A percentile compares a stretch with the other conserved stretches of the same genome.
phyloP scores from a whole-genome alignment of 2,329 filamentous ascomycete genomes.

The Aspergillus fumigatiaffinis region DNA sequence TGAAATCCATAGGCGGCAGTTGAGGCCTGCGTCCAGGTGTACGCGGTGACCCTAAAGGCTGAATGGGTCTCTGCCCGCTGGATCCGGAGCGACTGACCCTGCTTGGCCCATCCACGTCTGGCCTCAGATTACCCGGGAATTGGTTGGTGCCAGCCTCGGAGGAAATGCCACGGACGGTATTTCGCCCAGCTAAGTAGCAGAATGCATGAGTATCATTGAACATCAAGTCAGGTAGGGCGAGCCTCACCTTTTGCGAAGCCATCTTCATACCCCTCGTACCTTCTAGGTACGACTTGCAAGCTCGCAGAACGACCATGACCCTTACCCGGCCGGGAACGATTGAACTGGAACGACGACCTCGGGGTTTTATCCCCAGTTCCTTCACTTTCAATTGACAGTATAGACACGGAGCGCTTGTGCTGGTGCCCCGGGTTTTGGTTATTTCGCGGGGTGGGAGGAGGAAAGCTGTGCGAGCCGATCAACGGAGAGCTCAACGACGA shows the following conservation, averaged over 20 bases:
- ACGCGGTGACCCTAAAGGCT: conserved; percentile 37
- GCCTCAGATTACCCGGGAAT: conserved; percentile 25
- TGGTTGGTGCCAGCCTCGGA: conserved; percentile 29
- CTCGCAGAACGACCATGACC: conserved; percentile 77
- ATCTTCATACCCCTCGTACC: conserved; percentile 39
- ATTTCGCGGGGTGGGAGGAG: conserved; percentile 33
- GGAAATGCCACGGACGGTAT: conserved; percentile 30
- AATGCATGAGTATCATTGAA: conserved; percentile 1
- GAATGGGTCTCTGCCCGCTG: conserved; percentile 29
- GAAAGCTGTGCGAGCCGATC: conserved; percentile 39
- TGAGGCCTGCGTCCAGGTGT: conserved; percentile 36
- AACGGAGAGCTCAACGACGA: conserved; percentile 40
- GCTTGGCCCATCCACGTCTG: conserved; percentile 30
- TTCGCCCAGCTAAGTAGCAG: conserved; percentile 26
- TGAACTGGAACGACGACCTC: conserved; percentile 27
- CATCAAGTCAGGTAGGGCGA: neutral
- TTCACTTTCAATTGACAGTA: conserved; percentile 68
- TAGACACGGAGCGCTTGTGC: conserved; percentile 75
- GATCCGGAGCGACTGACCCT: conserved; percentile 21
- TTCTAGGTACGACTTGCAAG: conserved; percentile 65
- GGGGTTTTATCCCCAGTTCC: conserved; percentile 30
- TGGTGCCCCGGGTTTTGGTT: conserved; percentile 46
- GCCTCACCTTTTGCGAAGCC: conserved; percentile 36
- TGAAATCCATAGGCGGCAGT: conserved; percentile 48
- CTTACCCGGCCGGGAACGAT: conserved; percentile 52